phyloP scores from a whole-genome alignment of 78 protist species.

The Isochrysis galbana region DNA sequence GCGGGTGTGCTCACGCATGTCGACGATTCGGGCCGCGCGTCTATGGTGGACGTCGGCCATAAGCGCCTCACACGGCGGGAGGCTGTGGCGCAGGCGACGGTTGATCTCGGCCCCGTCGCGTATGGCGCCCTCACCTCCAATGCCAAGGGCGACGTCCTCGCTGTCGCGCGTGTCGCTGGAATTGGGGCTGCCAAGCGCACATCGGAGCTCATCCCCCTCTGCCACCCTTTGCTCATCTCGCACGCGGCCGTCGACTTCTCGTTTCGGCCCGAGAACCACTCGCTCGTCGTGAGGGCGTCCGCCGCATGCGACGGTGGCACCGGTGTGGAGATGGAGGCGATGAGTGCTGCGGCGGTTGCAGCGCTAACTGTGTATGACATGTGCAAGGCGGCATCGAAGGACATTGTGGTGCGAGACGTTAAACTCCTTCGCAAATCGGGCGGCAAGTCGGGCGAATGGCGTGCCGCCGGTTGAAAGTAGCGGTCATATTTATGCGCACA shows the following conservation, averaged over 20 bases:
- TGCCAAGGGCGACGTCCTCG: background rate
- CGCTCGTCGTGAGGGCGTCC: background rate
- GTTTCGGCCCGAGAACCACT: background rate
- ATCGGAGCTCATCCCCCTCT: slow-evolving; percentile 32
- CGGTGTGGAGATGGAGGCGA: slow-evolving; percentile 55
- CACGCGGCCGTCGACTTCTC: background rate
- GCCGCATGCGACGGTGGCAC: background rate
- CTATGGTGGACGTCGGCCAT: background rate
- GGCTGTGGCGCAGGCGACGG: background rate
- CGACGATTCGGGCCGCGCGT: background rate
- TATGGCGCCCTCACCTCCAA: background rate
- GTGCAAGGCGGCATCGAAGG: slow-evolving; percentile 41
- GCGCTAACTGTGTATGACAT: slow-evolving; percentile 46
- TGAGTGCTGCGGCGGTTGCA: background rate
- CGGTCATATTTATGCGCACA: too few species aligned
- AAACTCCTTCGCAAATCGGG: background rate
- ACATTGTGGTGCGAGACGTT: background rate
- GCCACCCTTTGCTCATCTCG: slow-evolving; percentile 30
- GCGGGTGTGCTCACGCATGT: background rate
- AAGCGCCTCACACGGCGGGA: background rate
- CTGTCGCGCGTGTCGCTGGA: background rate
- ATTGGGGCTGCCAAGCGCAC: slow-evolving; percentile 23
- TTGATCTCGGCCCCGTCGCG: background rate
- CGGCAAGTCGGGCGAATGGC: slow-evolving; percentile 1
- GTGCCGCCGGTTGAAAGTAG: too few species aligned